phyloP scores from a whole-genome alignment of 305 asterid genomes.

The Solanum hybrid region DNA sequence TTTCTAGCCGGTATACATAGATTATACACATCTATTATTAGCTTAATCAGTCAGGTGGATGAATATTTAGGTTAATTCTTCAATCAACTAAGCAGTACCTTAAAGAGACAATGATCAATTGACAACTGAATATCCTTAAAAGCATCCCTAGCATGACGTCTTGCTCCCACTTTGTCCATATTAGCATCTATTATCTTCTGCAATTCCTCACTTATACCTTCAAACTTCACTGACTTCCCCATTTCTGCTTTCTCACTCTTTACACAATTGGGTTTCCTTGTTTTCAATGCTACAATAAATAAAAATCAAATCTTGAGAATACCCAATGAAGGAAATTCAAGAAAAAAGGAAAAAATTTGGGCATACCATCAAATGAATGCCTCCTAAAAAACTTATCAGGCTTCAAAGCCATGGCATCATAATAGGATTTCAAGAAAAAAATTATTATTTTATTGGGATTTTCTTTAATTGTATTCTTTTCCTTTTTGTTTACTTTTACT shows the following conservation, averaged over 20 bases:
- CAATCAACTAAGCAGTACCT: not conserved
- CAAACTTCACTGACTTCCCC: slow-evolving; percentile 8
- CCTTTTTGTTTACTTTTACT: not conserved
- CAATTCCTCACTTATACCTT: slow-evolving; percentile 9
- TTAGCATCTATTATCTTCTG: slow-evolving; percentile 7
- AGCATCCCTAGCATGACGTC: slow-evolving; percentile 14
- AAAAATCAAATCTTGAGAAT: not conserved
- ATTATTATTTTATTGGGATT: not conserved
- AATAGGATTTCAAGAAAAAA: not conserved
- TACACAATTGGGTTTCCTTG: not conserved
- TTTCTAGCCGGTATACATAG: not conserved
- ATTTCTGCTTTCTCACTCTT: not conserved
- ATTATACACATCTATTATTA: not conserved
- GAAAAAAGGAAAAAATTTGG: not conserved
- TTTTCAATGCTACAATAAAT: not conserved
- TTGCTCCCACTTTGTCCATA: slow-evolving; percentile 13
- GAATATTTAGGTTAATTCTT: not conserved
- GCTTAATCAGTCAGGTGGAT: not conserved
- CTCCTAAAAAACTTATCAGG: not conserved
- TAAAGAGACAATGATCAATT: slow-evolving; percentile 12
- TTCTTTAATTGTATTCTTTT: not conserved
- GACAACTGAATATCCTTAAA: slow-evolving; percentile 19
- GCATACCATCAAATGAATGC: not conserved
- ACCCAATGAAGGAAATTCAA: not conserved
- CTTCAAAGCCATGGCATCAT: not conserved